These are phyloP conservation scores for Eimeria brunetti DNA, from an alignment of 169 alveolate species.

Conservation along the genomic window DNA sequence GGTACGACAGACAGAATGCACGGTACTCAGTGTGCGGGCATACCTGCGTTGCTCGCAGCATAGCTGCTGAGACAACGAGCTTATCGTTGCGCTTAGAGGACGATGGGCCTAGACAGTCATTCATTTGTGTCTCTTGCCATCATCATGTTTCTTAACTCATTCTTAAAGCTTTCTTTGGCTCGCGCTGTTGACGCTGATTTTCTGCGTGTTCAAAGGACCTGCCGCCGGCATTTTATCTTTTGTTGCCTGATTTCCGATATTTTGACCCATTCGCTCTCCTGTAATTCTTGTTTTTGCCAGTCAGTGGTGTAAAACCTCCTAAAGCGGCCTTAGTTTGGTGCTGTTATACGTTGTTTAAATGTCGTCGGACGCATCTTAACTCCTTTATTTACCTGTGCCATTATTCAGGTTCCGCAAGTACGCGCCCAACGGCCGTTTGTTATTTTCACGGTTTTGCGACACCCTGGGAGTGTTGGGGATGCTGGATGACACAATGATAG, in stretches of 20 bases:
- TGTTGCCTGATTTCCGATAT: neutral
- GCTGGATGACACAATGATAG: constrained; percentile 82
- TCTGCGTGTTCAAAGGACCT: too few species aligned
- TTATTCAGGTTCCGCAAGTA: constrained; percentile 73
- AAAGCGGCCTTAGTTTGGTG: neutral
- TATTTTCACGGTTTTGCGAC: constrained; percentile 72
- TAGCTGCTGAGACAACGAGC: neutral
- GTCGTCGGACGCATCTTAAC: neutral
- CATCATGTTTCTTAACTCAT: too few species aligned
- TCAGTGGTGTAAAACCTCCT: neutral
- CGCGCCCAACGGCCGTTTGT: constrained; percentile 78
- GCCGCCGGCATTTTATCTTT: neutral
- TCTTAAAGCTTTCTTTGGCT: neutral
- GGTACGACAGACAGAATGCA: neutral
- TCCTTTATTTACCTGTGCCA: neutral
- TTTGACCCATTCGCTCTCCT: neutral
- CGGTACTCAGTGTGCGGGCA: too few species aligned
- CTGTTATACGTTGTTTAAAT: neutral
- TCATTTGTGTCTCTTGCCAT: neutral
- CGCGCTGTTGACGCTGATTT: neutral
- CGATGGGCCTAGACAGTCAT: neutral
- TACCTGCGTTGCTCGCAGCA: neutral
- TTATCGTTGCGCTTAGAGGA: neutral
- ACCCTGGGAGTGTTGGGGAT: constrained; percentile 83
- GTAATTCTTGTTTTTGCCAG: neutral